These are phyloP conservation scores for Ophiocordyceps camponoti-saundersi DNA, from an alignment of 2,329 filamentous ascomycete genomes.

Conservation along the genomic window DNA sequence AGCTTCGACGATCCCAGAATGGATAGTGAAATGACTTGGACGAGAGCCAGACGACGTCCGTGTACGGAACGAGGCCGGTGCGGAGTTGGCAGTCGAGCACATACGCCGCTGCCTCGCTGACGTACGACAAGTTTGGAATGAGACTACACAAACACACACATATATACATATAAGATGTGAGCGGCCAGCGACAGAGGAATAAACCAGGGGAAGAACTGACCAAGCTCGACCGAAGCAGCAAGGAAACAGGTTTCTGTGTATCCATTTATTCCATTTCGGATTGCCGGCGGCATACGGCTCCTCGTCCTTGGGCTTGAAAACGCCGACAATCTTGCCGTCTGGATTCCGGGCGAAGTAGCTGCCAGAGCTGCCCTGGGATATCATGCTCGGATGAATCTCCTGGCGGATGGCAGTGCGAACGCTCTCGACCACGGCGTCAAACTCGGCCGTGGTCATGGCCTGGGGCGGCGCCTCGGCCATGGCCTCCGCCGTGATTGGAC, in stretches of 20 bases:
- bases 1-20: constrained; percentile 85
- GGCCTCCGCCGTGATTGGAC: constrained; percentile 60
- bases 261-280: constrained; percentile 99
- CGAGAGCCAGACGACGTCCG: constrained; percentile 82
- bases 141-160: no score
- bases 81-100: constrained; percentile 80
- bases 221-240: constrained; percentile 94
- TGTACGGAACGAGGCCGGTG: constrained; percentile 89
- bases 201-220: constrained; percentile 18
- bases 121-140: constrained; percentile 93
- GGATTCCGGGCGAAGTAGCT: constrained; percentile 93
- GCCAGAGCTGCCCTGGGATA: constrained; percentile 90
- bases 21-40: constrained; percentile 98
- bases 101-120: constrained; percentile 94
- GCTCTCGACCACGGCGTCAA: constrained; percentile 77
- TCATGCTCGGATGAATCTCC: constrained; percentile 86
- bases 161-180: background rate
- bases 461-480: constrained; percentile 48
- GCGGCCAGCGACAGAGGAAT: background rate
- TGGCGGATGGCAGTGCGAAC: constrained; percentile 81
- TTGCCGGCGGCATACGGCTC: constrained; percentile 95
- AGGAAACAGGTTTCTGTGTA: constrained; percentile 91
- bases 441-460: constrained; percentile 61
- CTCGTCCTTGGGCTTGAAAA: constrained; percentile 98
- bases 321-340: constrained; percentile 85